Base-by-base conservation (phyloP, 129 eudicot genomes). In the Chrysanthemum seticuspe region DNA sequence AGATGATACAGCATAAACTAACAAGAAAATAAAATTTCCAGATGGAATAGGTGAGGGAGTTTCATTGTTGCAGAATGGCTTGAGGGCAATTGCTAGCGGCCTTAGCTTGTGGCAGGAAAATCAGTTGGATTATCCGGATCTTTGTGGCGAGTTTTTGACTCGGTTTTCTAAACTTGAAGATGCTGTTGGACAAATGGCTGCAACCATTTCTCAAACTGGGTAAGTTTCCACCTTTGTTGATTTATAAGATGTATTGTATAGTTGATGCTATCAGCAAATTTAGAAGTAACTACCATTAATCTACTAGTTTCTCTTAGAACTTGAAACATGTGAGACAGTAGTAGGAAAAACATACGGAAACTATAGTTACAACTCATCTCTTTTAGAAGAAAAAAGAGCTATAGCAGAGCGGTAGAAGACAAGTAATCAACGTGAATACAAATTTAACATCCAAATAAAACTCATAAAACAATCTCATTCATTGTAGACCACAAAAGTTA, bases 11-110 rank as follows among this genome's bases (percentile, higher is more conserved):
- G 76, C 60, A 52, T 80, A 62, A 62, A 56, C 83, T 14, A 84
- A 45, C 62, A 87, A 83, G 87, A 87, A 79, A 54, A 85, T 96
- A 61, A 90, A 94, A 72, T 71, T 86, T 74, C 89, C 85, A 5
- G 96, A 90, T 23, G 93, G 83, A 25, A 82, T 93, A 71, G 67
- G 77, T 55, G 79, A 77, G 71, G 98, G 97, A 51, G 90, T 94
- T 58, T 87, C 75, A 56, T 72, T 90, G 77, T 78, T 94, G 81
- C 87, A 83, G 64, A 83, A 81, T 70, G 98, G 98, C 13, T 65
- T 94, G 84, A 88, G 85, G 76, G 74, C 81, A 9, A 79, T 87
- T 67, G 86, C 84, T 36, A 85, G 83, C 73, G 96, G 88, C 53
- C 74, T 94, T 74, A 83, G 86, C 25, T 21, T 74, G 49, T 90